Percentiles rank a stretch among this genome's conserved stretches.
Conservation (phyloP, 345 rosid species). For the Eucalyptus decipiens region DNA sequence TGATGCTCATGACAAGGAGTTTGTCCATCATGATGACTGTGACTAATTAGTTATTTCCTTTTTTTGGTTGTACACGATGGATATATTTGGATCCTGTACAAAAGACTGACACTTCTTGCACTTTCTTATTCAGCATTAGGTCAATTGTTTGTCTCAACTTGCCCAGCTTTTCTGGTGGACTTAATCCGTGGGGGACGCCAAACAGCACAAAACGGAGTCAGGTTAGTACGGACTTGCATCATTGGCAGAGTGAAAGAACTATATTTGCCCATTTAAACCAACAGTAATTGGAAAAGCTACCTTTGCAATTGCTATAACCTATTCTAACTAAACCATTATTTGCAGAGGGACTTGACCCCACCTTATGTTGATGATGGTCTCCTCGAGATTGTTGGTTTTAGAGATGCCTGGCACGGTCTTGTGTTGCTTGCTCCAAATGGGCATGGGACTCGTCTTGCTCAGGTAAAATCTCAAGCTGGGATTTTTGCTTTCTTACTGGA, state of each 20-base stretch:
- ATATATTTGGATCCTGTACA: background rate
- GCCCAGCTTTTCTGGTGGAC: conserved; percentile 93
- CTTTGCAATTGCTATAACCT: background rate
- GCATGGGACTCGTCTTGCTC: conserved; percentile 90
- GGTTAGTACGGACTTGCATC: conserved; percentile 16
- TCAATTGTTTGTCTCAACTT: conserved; percentile 83
- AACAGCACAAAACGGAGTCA: conserved; percentile 25
- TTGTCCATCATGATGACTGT: background rate
- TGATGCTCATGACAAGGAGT: background rate
- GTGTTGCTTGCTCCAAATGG: conserved; percentile 72
- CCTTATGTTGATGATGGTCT: conserved; percentile 88
- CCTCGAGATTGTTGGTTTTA: conserved; percentile 78
- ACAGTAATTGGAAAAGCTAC: background rate
- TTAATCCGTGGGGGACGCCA: conserved; percentile 92
- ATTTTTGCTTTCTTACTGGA: background rate
- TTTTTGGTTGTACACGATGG: background rate
- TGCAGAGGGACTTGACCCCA: conserved; percentile 65
- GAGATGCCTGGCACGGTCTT: conserved; percentile 98
- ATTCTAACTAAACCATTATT: background rate
- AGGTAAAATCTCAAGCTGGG: conserved; percentile 22
- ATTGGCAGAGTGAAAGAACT: background rate
- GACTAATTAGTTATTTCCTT: background rate
- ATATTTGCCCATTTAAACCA: background rate
- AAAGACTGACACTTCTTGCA: background rate
- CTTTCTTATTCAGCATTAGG: conserved; percentile 46